Evolutionary conservation across 2,329 filamentous ascomycete species (phyloP).

Genomic region (Hymenoscyphus scutula): DNA sequence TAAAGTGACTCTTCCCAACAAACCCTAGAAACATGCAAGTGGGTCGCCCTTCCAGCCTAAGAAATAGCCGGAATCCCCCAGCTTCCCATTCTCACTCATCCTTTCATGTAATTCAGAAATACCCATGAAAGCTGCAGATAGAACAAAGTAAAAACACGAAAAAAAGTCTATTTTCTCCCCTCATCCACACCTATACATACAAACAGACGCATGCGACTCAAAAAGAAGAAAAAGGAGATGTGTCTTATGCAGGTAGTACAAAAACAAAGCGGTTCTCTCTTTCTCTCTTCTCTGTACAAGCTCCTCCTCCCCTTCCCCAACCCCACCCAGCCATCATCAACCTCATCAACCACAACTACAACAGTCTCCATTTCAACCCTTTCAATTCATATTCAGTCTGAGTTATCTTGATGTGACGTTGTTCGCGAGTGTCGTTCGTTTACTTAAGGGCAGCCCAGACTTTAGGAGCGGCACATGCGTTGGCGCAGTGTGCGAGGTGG

Average conservation of each 20-base stretch:
- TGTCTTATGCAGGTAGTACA: conserved; percentile 29
- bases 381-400: background rate
- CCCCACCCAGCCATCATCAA: conserved; percentile 20
- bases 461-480: conserved; percentile 90
- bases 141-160: background rate
- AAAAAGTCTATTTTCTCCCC: conserved; percentile 17
- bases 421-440: conserved; percentile 35
- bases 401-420: conserved; percentile 13
- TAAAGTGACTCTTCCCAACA: too few species aligned
- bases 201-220: conserved; percentile 26
- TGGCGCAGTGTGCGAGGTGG: conserved; percentile 96
- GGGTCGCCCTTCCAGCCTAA: background rate
- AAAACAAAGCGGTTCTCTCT: conserved; percentile 26
- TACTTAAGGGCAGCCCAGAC: conserved; percentile 93
- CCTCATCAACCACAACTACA: background rate
- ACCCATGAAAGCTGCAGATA: too few species aligned
- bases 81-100: too few species aligned
- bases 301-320: conserved; percentile 10
- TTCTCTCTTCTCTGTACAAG: conserved; percentile 29
- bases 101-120: too few species aligned
- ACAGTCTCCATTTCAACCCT: background rate
- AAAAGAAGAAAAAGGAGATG: conserved; percentile 22
- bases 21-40: too few species aligned
- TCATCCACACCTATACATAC: conserved; percentile 33
- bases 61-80: background rate